phyloP scores from a whole-genome alignment of 805 yeast genomes.

The Candida rishiriensis region DNA sequence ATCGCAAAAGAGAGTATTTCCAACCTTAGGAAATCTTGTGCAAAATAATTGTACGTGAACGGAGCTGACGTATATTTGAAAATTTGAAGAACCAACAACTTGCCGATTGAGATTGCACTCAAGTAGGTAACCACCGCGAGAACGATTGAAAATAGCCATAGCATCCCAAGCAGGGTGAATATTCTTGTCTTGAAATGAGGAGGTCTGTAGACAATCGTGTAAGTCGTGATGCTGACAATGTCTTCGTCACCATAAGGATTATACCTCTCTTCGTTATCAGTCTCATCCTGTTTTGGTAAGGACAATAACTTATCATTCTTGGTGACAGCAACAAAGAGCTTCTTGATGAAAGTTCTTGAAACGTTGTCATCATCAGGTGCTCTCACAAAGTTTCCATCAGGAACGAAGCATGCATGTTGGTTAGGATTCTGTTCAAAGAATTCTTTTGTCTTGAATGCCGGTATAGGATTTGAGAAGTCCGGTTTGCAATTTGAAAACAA shows the following conservation, averaged over 20 bases:
- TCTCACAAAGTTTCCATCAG: constrained; percentile 77
- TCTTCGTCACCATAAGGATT: constrained; percentile 35
- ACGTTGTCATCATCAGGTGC: constrained; percentile 84
- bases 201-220: constrained; percentile 82
- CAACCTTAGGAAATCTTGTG: too few species aligned
- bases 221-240: constrained; percentile 33
- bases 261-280: constrained; percentile 23
- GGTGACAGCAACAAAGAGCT: constrained; percentile 78
- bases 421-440: constrained; percentile 39
- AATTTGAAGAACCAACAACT: too few species aligned
- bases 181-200: constrained; percentile 66
- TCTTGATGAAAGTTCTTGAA: constrained; percentile 57
- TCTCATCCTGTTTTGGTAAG: constrained; percentile 29
- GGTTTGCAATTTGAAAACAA: constrained; percentile 22
- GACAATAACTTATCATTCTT: constrained; percentile 62
- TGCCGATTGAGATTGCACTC: constrained; percentile 24
- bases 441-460: constrained; percentile 39
- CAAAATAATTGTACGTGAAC: too few species aligned
- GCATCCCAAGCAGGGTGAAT: constrained; percentile 37
- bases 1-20: too few species aligned
- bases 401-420: constrained; percentile 58
- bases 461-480: constrained; percentile 56
- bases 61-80: too few species aligned
- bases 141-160: constrained; percentile 44
- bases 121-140: constrained; percentile 23